Evolutionary conservation across 768 basidiomycete species (phyloP).

Genomic region (Panaeolus papilionaceus): DNA sequence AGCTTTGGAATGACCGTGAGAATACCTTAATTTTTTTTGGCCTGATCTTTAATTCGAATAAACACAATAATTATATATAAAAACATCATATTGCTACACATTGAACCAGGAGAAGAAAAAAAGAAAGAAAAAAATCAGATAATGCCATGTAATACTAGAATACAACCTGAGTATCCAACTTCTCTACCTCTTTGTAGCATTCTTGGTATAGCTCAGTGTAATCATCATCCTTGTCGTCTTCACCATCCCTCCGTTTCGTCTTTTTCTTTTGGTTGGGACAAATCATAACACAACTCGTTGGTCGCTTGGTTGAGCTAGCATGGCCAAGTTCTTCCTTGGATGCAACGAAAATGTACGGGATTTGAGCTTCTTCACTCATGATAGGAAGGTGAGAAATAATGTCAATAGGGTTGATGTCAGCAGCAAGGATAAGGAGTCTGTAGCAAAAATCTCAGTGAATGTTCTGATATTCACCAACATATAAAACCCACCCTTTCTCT

Average conservation of each 20-base stretch:
- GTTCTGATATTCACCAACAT: constrained; percentile 9
- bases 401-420: constrained; percentile 97
- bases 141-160: constrained; percentile 46
- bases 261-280: constrained; percentile 84
- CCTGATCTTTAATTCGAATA: constrained; percentile 10
- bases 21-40: constrained; percentile 20
- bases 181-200: constrained; percentile 84
- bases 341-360: constrained; percentile 88
- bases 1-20: constrained; percentile 30
- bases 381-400: constrained; percentile 97
- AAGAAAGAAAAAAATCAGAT: background rate
- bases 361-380: constrained; percentile 90
- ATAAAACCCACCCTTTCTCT: constrained; percentile 82
- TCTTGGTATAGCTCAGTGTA: constrained; percentile 89
- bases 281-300: constrained; percentile 97
- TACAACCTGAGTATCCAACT: constrained; percentile 72
- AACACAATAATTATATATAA: constrained; percentile 6
- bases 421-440: constrained; percentile 90
- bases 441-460: constrained; percentile 6
- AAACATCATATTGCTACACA: background rate
- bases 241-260: constrained; percentile 64
- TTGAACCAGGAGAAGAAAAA: constrained; percentile 17
- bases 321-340: constrained; percentile 97
- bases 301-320: constrained; percentile 96
- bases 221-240: constrained; percentile 76